Conservation (phyloP, 805 yeast genomes). For the Saccharomycopsis amapae region DNA sequence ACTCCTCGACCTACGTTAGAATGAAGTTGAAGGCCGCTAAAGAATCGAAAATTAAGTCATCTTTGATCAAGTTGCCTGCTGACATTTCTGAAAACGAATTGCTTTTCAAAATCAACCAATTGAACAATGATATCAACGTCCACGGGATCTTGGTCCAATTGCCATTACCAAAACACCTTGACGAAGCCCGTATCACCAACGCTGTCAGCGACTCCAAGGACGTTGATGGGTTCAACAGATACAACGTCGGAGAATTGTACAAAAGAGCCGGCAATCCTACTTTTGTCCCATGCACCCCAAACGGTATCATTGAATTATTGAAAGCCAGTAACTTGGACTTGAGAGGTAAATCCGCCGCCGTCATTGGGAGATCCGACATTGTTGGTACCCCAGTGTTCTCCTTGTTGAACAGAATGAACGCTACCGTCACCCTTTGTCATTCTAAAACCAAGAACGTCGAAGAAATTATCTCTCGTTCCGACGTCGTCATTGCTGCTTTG, state of each 20-base stretch:
- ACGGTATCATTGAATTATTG: conserved; percentile 79
- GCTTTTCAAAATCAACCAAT: conserved; percentile 47
- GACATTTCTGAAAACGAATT: conserved; percentile 52
- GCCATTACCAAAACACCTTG: conserved; percentile 76
- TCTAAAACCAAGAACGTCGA: conserved; percentile 62
- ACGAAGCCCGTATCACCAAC: conserved; percentile 74
- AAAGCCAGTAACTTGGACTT: conserved; percentile 59
- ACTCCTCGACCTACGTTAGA: conserved; percentile 83
- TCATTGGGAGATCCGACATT: conserved; percentile 90
- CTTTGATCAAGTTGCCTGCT: conserved; percentile 57
- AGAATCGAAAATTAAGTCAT: conserved; percentile 71
- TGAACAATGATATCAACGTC: conserved; percentile 69
- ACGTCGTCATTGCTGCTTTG: conserved; percentile 85
- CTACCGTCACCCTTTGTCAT: conserved; percentile 85
- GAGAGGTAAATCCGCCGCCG: conserved; percentile 82
- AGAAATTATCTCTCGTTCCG: conserved; percentile 57
- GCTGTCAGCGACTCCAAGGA: conserved; percentile 80
- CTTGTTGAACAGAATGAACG: conserved; percentile 58
- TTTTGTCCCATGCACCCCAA: conserved; percentile 92
- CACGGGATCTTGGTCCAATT: conserved; percentile 88
- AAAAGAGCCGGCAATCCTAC: conserved; percentile 78
- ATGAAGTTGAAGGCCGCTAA: conserved; percentile 88
- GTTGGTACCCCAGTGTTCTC: conserved; percentile 93
- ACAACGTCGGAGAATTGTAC: conserved; percentile 83
- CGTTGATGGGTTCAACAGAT: conserved; percentile 90